A percentile compares a stretch with the other conserved stretches of the same genome.
Evolutionary conservation across 768 basidiomycete genomes (phyloP).

Genomic region (Pulveroboletus sp.): DNA sequence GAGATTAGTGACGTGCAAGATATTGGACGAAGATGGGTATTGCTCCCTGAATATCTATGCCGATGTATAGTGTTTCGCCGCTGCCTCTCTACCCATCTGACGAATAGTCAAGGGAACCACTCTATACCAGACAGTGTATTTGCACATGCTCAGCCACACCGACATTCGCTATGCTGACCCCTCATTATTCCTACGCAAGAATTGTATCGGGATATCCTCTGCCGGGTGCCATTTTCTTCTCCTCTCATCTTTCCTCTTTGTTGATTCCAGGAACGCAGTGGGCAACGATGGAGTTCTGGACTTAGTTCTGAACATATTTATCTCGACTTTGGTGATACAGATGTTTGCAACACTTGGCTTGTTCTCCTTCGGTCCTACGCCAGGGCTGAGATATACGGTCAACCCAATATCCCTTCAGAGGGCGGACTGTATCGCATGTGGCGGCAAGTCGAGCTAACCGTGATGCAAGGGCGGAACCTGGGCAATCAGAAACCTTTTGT

Average conservation of each 20-base stretch:
- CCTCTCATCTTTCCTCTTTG: constrained; percentile 2
- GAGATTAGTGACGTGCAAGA: constrained; percentile 68
- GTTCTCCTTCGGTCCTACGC: constrained; percentile 79
- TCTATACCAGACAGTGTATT: constrained; percentile 67
- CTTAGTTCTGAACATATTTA: constrained; percentile 63
- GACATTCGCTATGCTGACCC: constrained; percentile 75
- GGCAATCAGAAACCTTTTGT: constrained; percentile 45
- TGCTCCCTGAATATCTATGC: constrained; percentile 72
- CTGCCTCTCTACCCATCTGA: constrained; percentile 7
- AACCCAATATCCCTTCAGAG: constrained; percentile 47
- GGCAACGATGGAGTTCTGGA: constrained; percentile 55
- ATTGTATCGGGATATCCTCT: constrained; percentile 70
- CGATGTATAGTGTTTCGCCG: constrained; percentile 47
- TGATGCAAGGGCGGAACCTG: constrained; percentile 72
- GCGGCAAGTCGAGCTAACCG: constrained; percentile 72
- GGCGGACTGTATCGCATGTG: constrained; percentile 86
- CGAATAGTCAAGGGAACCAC: constrained; percentile 53
- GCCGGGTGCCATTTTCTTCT: constrained; percentile 41
- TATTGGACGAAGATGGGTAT: constrained; percentile 62
- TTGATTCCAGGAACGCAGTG: constrained; percentile 34
- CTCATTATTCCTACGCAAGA: constrained; percentile 72
- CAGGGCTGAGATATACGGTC: constrained; percentile 73
- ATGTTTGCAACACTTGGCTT: constrained; percentile 70
- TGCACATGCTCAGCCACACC: constrained; percentile 71
- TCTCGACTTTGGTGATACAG: constrained; percentile 63